These are phyloP conservation scores for Phylloporus scabripes DNA, from an alignment of 768 basidiomycete genomes.

Conservation along the genomic window DNA sequence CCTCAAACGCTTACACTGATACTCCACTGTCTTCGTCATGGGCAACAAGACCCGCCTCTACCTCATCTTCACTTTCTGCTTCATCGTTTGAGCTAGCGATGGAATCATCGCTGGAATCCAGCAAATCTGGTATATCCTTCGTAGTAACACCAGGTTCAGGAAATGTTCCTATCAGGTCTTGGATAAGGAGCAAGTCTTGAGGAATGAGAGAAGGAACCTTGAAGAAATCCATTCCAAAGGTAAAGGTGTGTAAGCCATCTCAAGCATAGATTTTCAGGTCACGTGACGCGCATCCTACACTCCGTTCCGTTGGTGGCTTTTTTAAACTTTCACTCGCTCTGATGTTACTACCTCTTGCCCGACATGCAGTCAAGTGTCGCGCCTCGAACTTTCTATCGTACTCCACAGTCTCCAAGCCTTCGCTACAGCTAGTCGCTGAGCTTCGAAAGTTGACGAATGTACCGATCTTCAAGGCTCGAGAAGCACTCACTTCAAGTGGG, in stretches of 20 bases:
- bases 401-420: slow-evolving; percentile 54
- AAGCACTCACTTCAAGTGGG: slow-evolving; percentile 71
- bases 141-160: neutral
- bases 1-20: slow-evolving; percentile 17
- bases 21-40: slow-evolving; percentile 35
- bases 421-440: slow-evolving; percentile 76
- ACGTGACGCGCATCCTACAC: slow-evolving; percentile 16
- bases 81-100: slow-evolving; percentile 52
- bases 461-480: slow-evolving; percentile 82
- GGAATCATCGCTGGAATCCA: slow-evolving; percentile 36
- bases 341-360: slow-evolving; percentile 16
- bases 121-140: neutral
- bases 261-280: slow-evolving; percentile 9
- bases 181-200: slow-evolving; percentile 73
- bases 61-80: slow-evolving; percentile 64
- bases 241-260: neutral
- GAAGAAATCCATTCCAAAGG: slow-evolving; percentile 36
- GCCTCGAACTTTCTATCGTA: slow-evolving; percentile 31
- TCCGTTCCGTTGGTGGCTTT: neutral
- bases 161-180: slow-evolving; percentile 49
- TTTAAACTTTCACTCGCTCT: neutral
- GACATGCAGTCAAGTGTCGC: slow-evolving; percentile 2
- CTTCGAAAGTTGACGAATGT: slow-evolving; percentile 78
- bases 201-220: slow-evolving; percentile 57
- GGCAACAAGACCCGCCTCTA: slow-evolving; percentile 55